phyloP scores from a whole-genome alignment of 306 rosid species.

The Trifolium fragiferum region DNA sequence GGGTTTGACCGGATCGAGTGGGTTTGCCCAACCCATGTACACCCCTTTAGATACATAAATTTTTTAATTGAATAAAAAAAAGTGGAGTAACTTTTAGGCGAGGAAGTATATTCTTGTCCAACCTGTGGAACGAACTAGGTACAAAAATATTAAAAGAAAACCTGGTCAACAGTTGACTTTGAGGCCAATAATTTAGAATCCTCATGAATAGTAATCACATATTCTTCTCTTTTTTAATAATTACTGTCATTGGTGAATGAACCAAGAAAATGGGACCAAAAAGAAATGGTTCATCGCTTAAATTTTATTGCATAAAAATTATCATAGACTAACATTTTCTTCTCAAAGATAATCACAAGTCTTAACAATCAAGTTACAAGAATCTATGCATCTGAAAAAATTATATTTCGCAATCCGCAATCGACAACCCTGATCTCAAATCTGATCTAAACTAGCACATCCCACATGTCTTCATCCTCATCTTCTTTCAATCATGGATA shows the following conservation, averaged over 20 bases:
- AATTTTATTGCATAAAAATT: constrained; percentile 10
- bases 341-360: neutral
- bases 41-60: too few species aligned
- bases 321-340: neutral
- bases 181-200: neutral
- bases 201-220: constrained; percentile 5
- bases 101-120: neutral
- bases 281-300: constrained; percentile 1
- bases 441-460: neutral
- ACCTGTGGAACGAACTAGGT: neutral
- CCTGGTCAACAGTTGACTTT: constrained; percentile 26
- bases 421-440: neutral
- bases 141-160: constrained; percentile 12
- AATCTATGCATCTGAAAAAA: neutral
- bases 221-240: neutral
- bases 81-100: too few species aligned
- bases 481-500: constrained; percentile 37
- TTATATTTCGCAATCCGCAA: neutral
- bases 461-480: constrained; percentile 17
- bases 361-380: neutral
- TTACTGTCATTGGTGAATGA: neutral
- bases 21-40: too few species aligned
- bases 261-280: constrained; percentile 1
- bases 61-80: too few species aligned
- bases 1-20: too few species aligned